Evolutionary conservation across 176 grass and related monocot genomes (phyloP).

Genomic region (Carex cristatella): DNA sequence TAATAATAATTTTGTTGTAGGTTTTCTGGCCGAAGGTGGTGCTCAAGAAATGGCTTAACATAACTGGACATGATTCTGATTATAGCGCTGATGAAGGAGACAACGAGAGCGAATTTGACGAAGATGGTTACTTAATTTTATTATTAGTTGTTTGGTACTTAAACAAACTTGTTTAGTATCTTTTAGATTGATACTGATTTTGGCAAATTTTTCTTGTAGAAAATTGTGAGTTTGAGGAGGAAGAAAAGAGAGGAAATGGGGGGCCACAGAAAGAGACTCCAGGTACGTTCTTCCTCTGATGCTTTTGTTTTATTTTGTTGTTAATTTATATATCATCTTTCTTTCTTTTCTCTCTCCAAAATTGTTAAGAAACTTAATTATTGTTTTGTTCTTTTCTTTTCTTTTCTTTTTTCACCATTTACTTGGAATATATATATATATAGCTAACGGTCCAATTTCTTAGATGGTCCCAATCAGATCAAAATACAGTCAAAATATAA

Average conservation of each 20-base stretch:
- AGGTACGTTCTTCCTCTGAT: neutral
- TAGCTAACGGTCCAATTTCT: neutral
- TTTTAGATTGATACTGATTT: neutral
- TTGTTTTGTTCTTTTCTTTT: no score
- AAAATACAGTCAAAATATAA: neutral
- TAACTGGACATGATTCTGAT: conserved; percentile 42
- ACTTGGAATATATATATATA: neutral
- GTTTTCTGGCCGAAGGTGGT: conserved; percentile 73
- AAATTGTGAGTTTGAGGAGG: conserved; percentile 25
- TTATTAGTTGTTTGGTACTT: neutral
- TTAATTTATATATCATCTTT: neutral
- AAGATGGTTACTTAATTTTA: conserved; percentile 11
- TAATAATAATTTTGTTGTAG: conserved; percentile 13
- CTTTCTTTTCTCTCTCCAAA: neutral
- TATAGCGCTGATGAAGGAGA: conserved; percentile 68
- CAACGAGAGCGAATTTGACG: conserved; percentile 31
- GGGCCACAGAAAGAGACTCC: neutral
- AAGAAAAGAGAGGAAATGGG: neutral
- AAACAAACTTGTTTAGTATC: neutral
- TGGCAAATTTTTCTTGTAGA: conserved; percentile 29
- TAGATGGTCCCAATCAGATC: neutral
- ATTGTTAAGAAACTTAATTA: no score
- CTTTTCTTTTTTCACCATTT: neutral
- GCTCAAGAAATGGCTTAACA: conserved; percentile 95
- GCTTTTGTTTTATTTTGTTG: neutral